These are phyloP conservation scores for Syzygium syzygioides DNA, from an alignment of 441 rosid species.

Conservation along the genomic window DNA sequence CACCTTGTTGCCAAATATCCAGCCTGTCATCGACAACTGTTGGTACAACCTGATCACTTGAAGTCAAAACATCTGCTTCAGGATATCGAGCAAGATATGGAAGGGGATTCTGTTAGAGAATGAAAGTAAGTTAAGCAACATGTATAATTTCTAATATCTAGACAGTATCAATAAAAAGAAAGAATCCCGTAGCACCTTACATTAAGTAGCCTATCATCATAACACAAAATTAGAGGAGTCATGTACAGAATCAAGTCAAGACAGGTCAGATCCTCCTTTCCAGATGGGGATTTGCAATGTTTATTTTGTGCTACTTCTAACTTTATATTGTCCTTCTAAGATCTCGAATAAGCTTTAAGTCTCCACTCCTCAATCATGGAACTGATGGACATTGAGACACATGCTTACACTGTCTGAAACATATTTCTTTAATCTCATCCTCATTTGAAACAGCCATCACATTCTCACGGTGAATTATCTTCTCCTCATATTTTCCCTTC, in stretches of 20 bases:
- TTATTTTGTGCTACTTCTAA: not conserved
- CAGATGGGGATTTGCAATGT: not conserved
- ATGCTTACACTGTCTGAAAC: not conserved
- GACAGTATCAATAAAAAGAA: not conserved
- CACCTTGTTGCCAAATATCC: slow-evolving; percentile 98
- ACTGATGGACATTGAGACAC: not conserved
- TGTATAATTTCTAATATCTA: not conserved
- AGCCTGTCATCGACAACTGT: slow-evolving; percentile 96
- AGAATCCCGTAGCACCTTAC: not conserved
- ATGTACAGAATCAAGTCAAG: not conserved
- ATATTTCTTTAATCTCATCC: not conserved
- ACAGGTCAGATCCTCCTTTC: not conserved
- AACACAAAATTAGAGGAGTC: not conserved
- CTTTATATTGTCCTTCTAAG: not conserved
- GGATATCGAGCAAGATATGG: slow-evolving; percentile 97
- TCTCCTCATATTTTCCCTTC: not conserved
- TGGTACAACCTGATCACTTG: slow-evolving; percentile 91
- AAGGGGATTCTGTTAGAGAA: slow-evolving; percentile 69
- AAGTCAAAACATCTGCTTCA: slow-evolving; percentile 93
- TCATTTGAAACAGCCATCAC: not conserved
- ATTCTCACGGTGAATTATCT: not conserved
- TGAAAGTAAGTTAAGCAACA: slow-evolving; percentile 8
- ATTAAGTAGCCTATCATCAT: not conserved
- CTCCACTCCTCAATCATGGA: not conserved
- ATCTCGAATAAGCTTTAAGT: not conserved